Base-by-base conservation (phyloP, 768 basidiomycete genomes). In the Russula brevipes region DNA sequence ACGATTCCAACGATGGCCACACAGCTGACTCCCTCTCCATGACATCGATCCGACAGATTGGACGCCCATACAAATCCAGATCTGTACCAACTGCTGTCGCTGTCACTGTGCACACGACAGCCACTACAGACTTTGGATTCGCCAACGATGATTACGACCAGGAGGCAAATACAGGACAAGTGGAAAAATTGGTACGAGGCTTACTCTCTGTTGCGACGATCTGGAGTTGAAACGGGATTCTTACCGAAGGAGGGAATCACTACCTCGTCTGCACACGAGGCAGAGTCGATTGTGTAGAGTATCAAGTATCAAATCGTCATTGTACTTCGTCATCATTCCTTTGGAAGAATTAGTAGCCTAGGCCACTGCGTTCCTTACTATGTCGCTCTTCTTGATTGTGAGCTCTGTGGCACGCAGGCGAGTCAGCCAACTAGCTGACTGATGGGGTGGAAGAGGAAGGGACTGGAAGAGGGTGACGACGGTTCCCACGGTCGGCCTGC, bases 401-500 rank as follows among this genome's bases (percentile, higher is more conserved):
- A n/a, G n/a, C 24, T 24, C 24, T 24, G 24, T 24, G 24, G 24
- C 24, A 24, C 24, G 24, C 1, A 24, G 24, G 24, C 1, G 24
- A 24, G 24, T 24, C 24, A 24, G 24, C 24, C 24, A n/a, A n/a
- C n/a, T n/a, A n/a, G n/a, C n/a, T n/a, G n/a, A n/a, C n/a, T 39
- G 5, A 39, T 39, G 38, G 38, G 38, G 10, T 10, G 5, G 38
- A n/a, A n/a, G n/a, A n/a, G n/a, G n/a, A n/a, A n/a, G n/a, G n/a
- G n/a, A n/a, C n/a, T n/a, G 24, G 24, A 24, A 24, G 24, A 24
- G 24, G 24, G 24, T 1, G 1, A 1, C 24, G 24, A 14, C 4
- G 41, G 35, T 62, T 62, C 61, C 49, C 61, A 62, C 61, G 61
- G 47, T 45, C 17, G 39, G 12, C 35, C 61, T 24, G 36, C 8